Percentiles rank a stretch among this genome's conserved stretches.
phyloP scores from a whole-genome alignment of 106 monocot species.

The Xerophyta viscosa region DNA sequence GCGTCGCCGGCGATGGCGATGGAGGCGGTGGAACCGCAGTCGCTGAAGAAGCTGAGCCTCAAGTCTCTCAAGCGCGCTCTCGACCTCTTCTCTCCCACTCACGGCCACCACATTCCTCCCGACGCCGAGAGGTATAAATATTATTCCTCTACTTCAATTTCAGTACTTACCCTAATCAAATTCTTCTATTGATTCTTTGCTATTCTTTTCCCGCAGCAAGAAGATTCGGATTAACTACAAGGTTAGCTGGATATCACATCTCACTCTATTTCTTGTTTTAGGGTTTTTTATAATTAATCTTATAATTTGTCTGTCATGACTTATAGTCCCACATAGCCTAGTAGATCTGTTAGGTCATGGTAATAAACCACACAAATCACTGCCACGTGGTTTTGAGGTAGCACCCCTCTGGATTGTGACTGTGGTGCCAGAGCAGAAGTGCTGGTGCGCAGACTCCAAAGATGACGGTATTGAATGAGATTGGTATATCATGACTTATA shows the following conservation, averaged over 20 bases:
- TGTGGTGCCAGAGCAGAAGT: too few species aligned
- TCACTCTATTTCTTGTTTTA: too few species aligned
- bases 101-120: constrained; percentile 39
- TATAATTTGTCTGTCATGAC: too few species aligned
- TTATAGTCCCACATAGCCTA: too few species aligned
- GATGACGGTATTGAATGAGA: too few species aligned
- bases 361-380: too few species aligned
- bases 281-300: too few species aligned
- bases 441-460: too few species aligned
- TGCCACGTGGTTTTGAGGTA: too few species aligned
- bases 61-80: constrained; percentile 91
- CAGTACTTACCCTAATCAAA: background rate
- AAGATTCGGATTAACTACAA: constrained; percentile 72
- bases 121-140: constrained; percentile 58
- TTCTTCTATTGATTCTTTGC: background rate
- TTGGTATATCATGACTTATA: too few species aligned
- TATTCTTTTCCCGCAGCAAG: constrained; percentile 38
- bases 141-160: background rate
- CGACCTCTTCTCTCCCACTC: constrained; percentile 80
- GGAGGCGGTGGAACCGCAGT: constrained; percentile 93
- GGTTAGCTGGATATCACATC: constrained; percentile 25
- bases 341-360: too few species aligned
- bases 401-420: too few species aligned
- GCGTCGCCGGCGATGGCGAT: constrained; percentile 17
- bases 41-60: constrained; percentile 91